A percentile compares a stretch with the other conserved stretches of the same genome.
phyloP scores from a whole-genome alignment of 1,284 basidiomycete species.

The Microstroma glucosiphilum region DNA sequence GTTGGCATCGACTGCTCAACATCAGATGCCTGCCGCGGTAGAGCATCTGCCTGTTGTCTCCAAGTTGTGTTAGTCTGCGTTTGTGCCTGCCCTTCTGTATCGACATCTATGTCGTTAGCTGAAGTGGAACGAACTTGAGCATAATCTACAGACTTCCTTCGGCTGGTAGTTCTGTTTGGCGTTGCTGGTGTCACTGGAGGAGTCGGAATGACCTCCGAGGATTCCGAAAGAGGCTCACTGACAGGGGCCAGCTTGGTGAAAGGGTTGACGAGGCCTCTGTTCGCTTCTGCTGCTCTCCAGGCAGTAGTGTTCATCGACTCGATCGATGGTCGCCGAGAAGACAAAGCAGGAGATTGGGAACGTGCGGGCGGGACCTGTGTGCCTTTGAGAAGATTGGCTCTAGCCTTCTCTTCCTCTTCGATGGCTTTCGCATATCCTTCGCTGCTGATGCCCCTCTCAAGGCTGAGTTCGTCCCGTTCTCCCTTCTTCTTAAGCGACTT shows the following conservation, averaged over 20 bases:
- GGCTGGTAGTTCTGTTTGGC: not conserved
- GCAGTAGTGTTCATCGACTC: too few species aligned
- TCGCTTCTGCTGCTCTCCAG: not conserved
- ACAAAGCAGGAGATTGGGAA: too few species aligned
- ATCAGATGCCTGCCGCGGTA: too few species aligned
- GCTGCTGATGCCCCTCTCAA: slow-evolving; percentile 1
- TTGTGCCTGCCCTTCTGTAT: too few species aligned
- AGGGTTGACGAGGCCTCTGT: slow-evolving; percentile 1
- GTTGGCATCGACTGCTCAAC: too few species aligned
- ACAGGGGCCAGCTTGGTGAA: not conserved
- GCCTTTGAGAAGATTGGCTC: not conserved
- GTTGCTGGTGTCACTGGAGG: too few species aligned
- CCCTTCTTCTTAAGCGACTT: slow-evolving; percentile 3
- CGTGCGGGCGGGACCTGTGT: too few species aligned
- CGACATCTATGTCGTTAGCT: too few species aligned
- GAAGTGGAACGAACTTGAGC: too few species aligned
- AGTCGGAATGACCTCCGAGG: not conserved
- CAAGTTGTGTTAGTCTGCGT: too few species aligned
- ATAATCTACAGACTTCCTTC: not conserved
- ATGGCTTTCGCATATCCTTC: not conserved
- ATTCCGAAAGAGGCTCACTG: not conserved
- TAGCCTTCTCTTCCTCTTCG: not conserved
- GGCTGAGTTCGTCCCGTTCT: slow-evolving; percentile 3
- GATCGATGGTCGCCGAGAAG: too few species aligned
- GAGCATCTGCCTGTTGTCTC: too few species aligned